Conservation (phyloP, 257 asterid species). For the Anisodus acutangulus region DNA sequence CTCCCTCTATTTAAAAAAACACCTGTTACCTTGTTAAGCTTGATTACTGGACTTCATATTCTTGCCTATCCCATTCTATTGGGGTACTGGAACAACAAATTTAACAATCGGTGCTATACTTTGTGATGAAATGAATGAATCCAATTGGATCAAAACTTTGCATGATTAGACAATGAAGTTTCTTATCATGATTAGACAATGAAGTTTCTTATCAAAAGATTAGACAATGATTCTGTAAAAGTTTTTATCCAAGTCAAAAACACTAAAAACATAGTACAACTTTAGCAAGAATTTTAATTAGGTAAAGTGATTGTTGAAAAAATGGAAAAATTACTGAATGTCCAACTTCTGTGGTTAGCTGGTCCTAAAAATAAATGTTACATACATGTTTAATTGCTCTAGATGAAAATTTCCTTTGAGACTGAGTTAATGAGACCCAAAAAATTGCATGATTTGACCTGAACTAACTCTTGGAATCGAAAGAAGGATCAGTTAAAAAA, state of each 20-base stretch:
- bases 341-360: slow-evolving; percentile 4
- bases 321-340: not conserved
- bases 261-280: not conserved
- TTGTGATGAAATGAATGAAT: not conserved
- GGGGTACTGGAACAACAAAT: not conserved
- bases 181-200: not conserved
- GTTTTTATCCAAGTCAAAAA: not conserved
- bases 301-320: not conserved
- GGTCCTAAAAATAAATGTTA: not conserved
- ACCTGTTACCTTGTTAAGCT: not conserved
- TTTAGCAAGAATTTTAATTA: not conserved
- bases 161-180: not conserved
- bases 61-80: not conserved
- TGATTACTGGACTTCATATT: not conserved
- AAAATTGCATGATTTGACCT: not conserved
- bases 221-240: not conserved
- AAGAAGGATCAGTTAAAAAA: not conserved
- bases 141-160: not conserved
- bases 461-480: not conserved
- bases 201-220: not conserved
- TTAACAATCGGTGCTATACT: not conserved
- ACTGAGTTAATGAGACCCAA: not conserved
- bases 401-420: not conserved
- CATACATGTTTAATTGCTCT: not conserved
- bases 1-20: not conserved